Evolutionary conservation across 805 yeast species (phyloP).

Genomic region (Starmerella bacillaris): DNA sequence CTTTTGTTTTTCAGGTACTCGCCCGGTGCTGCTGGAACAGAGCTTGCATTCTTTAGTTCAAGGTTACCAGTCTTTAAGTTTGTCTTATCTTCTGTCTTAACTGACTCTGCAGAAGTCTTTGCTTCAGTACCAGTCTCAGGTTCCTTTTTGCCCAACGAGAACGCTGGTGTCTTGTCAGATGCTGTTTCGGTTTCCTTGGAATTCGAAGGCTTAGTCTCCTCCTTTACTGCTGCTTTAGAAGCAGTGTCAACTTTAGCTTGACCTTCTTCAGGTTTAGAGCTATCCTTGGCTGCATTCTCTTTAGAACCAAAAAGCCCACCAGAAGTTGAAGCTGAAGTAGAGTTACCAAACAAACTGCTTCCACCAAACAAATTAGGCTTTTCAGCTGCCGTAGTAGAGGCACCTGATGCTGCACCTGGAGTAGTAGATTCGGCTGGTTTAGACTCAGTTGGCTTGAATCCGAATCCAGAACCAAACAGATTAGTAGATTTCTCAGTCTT

Average conservation of each 20-base stretch:
- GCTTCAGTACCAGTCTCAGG: conserved; percentile 1
- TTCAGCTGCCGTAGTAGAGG: too few relatives aligned
- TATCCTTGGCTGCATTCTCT: not conserved
- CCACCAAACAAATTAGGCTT: too few relatives aligned
- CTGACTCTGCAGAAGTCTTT: not conserved
- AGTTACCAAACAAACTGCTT: not conserved
- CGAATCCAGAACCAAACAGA: not conserved
- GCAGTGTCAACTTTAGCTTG: not conserved
- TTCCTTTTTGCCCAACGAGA: conserved; percentile 19
- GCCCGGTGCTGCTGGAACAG: conserved; percentile 24
- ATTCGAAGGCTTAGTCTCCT: not conserved
- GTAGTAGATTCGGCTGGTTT: not conserved
- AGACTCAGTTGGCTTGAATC: not conserved
- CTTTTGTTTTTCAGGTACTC: conserved; percentile 69
- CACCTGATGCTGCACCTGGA: too few relatives aligned
- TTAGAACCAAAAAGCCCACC: not conserved
- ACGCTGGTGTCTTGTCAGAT: conserved; percentile 2
- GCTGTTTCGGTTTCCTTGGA: not conserved
- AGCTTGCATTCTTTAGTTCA: not conserved
- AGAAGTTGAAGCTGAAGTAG: too few relatives aligned
- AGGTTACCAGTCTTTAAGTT: conserved; percentile 23
- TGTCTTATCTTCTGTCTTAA: conserved; percentile 24
- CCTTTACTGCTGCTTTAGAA: conserved; percentile 2
- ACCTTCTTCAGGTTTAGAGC: not conserved
- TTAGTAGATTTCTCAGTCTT: not conserved